phyloP scores from a whole-genome alignment of 768 basidiomycete genomes.

The Suillus ampliporus region DNA sequence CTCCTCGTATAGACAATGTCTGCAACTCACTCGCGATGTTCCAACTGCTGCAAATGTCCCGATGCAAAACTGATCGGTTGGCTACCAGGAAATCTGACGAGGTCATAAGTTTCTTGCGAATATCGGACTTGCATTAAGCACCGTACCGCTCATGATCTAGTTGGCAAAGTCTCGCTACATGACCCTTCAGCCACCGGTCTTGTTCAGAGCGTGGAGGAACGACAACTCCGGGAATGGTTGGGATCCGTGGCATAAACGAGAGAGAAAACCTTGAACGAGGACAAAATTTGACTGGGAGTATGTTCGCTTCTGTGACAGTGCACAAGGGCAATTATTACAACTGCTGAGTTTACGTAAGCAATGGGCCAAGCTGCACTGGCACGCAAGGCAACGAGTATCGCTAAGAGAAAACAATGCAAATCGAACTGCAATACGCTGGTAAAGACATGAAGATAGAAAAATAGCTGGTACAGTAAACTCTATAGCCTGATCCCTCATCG shows the following conservation, averaged over 20 bases:
- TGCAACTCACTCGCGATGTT: slow-evolving; percentile 73
- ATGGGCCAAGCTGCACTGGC: slow-evolving; percentile 20
- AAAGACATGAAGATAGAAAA: slow-evolving; percentile 27
- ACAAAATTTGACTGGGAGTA: neutral
- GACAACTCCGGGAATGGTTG: slow-evolving; percentile 71
- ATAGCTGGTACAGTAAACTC: slow-evolving; percentile 25
- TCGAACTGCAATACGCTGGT: slow-evolving; percentile 14
- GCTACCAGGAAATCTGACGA: slow-evolving; percentile 86
- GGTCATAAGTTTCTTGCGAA: slow-evolving; percentile 1
- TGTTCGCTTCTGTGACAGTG: neutral
- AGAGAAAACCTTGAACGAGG: neutral
- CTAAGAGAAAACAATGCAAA: slow-evolving; percentile 10
- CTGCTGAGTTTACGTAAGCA: slow-evolving; percentile 14
- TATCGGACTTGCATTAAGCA: slow-evolving; percentile 16
- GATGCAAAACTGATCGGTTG: slow-evolving; percentile 91
- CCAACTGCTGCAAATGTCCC: slow-evolving; percentile 74
- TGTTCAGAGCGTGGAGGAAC: slow-evolving; percentile 62
- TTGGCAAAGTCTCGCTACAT: slow-evolving; percentile 69
- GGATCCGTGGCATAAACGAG: slow-evolving; percentile 56
- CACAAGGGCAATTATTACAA: slow-evolving; percentile 3
- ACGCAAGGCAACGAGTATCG: slow-evolving; percentile 17
- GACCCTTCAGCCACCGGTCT: slow-evolving; percentile 65
- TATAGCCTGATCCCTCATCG: slow-evolving; percentile 54
- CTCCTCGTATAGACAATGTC: neutral
- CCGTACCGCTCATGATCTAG: slow-evolving; percentile 68